Evolutionary conservation across 2,329 filamentous ascomycete genomes (phyloP), one percentile per base, ranked within the genome.

Genomic region (Alternaria sp.): DNA sequence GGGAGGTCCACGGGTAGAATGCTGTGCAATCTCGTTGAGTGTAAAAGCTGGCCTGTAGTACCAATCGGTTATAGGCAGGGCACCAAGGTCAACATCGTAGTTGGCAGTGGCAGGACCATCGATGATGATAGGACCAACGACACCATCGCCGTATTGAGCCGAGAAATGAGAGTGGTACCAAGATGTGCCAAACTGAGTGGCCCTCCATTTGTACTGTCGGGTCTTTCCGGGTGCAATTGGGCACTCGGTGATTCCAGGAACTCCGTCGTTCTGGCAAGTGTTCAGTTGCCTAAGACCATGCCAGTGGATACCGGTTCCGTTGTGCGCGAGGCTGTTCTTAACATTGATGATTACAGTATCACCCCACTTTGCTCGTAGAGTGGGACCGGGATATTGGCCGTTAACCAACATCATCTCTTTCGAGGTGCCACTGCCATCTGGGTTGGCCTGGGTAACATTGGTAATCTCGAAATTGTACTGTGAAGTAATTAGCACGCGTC

Each of bases 351-450:
- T 66, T 14, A 80, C 54, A 3, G 72, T 79, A 49, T 80, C 78
- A 18, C 80, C 80, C 76, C 77, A 79, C 26, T 73, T 70, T 28
- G 69, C 73, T 53, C 72, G 69, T 18, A 75, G 5, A 64, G 56
- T 7, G 24, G 90, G 91, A 0, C 89, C 91, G 1, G 90, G 90
- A 61, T 86, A 89, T 43, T 87, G 83, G 8, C 85, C 86, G 30
- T 78, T 78, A 52, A 78, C 70, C 60, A 91, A 81, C 57, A 74
- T 71, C 67, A 73, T 77, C 12, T 51, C 59, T 69, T 77, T 47
- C 59, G 70, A 64, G 69, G 71, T 54, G 65, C 76, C 57, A 74
- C 68, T 62, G 36, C 81, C 80, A 67, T 82, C 80, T 2, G 78
- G 74, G 48, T 80, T 77, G 48, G 73, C 71, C 36, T 49, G 57